Base-by-base conservation (phyloP, 208 protist genomes). In the Phytomonas sp. region DNA sequence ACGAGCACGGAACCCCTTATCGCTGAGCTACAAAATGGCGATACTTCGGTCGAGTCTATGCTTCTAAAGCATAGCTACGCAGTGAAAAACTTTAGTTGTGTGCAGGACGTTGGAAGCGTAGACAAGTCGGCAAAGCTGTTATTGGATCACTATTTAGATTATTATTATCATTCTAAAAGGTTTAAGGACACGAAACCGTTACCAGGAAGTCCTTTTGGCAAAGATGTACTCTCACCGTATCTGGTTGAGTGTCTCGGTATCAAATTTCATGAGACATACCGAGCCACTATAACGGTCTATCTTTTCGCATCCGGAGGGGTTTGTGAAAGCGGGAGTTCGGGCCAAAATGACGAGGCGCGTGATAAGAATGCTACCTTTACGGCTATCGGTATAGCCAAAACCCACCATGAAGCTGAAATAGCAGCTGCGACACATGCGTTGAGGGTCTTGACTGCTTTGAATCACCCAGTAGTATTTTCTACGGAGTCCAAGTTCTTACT, bases 401-500 rank as follows among this genome's bases (percentile, higher is more conserved):
- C 80, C n/a, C 37, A 49, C 26, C 66, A 73, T 12, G 77, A 80
- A 31, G 87, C 88, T 10, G 77, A 93, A 73, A 68, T 77, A 16
- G 80, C 86, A 6, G 88, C 91, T 29, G 79, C 88, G 1, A 86
- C 90, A 78, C 89, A 96, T 71, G 91, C 88, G 29, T 67, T 93
- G 37, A 71, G 71, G 33, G 77, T 80, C 6, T 74, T 95, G 31
- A 60, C 71, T 1, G 32, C 74, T n/a, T 70, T 92, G 29, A 78
- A 88, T 66, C 79, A 79, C 23, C 72, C 72, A 23, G 71, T 60
- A 2, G 62, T 67, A 7, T 60, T 56, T 56, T 56, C 45, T 56
- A 26, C 45, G 2, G 45, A 56, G 19, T 56, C 45, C 45, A 6
- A 11, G 23, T 56, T 56, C 19, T 6, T 56, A 10, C 19, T 56